A percentile compares a stretch with the other conserved stretches of the same genome.
phyloP scores from a whole-genome alignment of 192 early-diverging fungal genomes.

The Podila epigama region DNA sequence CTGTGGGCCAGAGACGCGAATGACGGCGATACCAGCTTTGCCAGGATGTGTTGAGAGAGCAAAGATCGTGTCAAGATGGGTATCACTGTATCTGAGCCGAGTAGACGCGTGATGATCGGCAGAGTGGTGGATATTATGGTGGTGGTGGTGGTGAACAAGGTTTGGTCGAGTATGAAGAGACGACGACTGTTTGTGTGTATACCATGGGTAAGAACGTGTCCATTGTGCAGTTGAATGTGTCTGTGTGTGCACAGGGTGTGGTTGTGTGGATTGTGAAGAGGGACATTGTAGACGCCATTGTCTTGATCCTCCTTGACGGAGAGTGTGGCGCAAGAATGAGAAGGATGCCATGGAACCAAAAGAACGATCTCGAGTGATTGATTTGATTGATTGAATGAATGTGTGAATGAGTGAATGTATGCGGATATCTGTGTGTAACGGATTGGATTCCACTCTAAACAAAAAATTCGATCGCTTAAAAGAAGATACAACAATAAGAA shows the following conservation, averaged over 20 bases:
- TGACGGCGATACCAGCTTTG: constrained; percentile 80
- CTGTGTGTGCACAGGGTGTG: background rate
- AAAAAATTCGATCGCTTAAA: too few relatives aligned
- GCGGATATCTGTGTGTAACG: background rate
- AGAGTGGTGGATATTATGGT: background rate
- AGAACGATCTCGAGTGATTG: too few relatives aligned
- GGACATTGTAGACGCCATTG: background rate
- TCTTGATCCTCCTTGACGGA: background rate
- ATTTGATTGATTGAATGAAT: background rate
- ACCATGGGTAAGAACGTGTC: too few relatives aligned
- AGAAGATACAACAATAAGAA: too few relatives aligned
- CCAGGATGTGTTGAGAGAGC: constrained; percentile 77
- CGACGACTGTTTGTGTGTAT: background rate
- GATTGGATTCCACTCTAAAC: too few relatives aligned
- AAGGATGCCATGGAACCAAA: background rate
- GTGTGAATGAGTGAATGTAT: background rate
- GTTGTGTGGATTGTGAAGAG: background rate
- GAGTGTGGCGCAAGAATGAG: background rate
- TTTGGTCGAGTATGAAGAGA: background rate
- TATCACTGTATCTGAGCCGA: constrained; percentile 28
- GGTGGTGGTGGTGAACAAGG: background rate
- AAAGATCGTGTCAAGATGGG: constrained; percentile 69
- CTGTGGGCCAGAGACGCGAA: constrained; percentile 71
- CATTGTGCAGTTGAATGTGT: too few relatives aligned
- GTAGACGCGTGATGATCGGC: background rate